Evolutionary conservation across 2,329 filamentous ascomycete species (phyloP).

Genomic region (Chlorencoelia australis): DNA sequence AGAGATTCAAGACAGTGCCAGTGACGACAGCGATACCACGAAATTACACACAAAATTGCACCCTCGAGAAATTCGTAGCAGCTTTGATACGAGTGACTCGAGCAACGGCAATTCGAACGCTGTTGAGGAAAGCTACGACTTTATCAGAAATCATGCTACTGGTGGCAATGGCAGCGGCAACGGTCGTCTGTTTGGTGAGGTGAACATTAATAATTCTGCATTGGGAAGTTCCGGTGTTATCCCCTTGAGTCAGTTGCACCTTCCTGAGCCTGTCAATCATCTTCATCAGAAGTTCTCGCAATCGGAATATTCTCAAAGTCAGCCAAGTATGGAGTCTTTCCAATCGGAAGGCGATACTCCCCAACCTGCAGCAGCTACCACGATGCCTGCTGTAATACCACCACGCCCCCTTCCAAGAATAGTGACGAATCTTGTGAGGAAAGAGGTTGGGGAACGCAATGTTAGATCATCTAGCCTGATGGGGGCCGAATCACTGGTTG

Average conservation of each 20-base stretch:
- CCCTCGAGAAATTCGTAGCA: constrained; percentile 20
- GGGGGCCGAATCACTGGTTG: constrained; percentile 26
- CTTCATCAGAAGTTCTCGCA: constrained; percentile 3
- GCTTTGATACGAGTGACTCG: constrained; percentile 18
- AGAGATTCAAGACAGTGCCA: constrained; percentile 14
- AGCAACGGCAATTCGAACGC: constrained; percentile 7
- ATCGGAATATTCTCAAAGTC: constrained; percentile 6
- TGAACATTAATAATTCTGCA: constrained; percentile 20
- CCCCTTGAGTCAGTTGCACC: constrained; percentile 19
- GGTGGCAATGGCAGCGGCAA: too few species aligned
- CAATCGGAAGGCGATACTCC: not conserved
- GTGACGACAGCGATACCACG: constrained; percentile 10
- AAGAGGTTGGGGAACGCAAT: constrained; percentile 3
- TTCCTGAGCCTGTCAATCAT: constrained; percentile 17
- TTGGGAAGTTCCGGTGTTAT: constrained; percentile 25
- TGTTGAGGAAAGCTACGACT: constrained; percentile 13
- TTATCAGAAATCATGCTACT: constrained; percentile 5
- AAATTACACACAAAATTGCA: constrained; percentile 19
- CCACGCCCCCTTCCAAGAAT: constrained; percentile 8
- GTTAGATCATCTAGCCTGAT: constrained; percentile 22
- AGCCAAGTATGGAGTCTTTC: not conserved
- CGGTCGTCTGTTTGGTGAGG: constrained; percentile 26
- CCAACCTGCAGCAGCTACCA: not conserved
- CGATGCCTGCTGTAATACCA: constrained; percentile 10
- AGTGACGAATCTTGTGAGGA: constrained; percentile 1